phyloP scores from a whole-genome alignment of 176 grass and related monocot genomes.

The Alloteropsis semialata region DNA sequence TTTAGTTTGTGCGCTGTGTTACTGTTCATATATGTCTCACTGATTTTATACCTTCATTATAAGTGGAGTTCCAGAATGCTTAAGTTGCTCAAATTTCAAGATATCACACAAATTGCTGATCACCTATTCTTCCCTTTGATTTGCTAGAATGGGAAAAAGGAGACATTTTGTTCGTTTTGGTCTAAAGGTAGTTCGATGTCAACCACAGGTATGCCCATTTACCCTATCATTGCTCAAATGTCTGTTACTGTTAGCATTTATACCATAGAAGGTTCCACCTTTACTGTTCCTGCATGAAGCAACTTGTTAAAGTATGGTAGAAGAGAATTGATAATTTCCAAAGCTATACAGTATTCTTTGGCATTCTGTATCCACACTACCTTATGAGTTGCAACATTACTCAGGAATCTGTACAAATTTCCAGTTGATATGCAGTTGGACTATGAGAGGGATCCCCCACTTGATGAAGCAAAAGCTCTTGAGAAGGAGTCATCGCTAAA shows the following conservation, averaged over 20 bases:
- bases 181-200: constrained; percentile 25
- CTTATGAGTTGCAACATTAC: constrained; percentile 23
- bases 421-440: constrained; percentile 78
- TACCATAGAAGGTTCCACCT: neutral
- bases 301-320: neutral
- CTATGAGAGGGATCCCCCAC: constrained; percentile 64
- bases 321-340: neutral
- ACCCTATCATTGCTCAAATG: neutral
- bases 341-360: neutral
- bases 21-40: neutral
- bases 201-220: constrained; percentile 45
- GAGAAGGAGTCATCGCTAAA: constrained; percentile 57
- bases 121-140: constrained; percentile 1
- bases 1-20: neutral
- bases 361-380: neutral
- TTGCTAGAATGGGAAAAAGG: constrained; percentile 39
- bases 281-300: neutral
- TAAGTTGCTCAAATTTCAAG: neutral
- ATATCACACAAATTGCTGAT: neutral
- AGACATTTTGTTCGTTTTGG: neutral
- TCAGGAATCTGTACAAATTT: constrained; percentile 42
- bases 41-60: neutral
- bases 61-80: neutral
- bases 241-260: neutral
- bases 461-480: constrained; percentile 34